A percentile compares a stretch with the other conserved stretches of the same genome.
phyloP scores from a whole-genome alignment of 176 grass and related monocot genomes.

The Raddia distichophylla region DNA sequence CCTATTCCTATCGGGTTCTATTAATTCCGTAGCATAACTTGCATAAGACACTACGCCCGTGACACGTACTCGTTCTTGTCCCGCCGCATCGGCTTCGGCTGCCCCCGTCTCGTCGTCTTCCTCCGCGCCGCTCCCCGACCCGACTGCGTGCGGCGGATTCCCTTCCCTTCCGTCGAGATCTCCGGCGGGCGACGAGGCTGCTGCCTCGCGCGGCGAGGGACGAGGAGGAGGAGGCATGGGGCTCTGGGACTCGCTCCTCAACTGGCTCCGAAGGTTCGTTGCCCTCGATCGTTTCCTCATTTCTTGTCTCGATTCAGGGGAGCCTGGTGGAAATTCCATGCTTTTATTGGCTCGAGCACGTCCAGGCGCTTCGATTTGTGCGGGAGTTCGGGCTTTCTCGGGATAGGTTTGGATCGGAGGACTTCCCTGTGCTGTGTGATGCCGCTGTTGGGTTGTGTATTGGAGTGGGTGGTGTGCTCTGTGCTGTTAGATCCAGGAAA shows the following conservation, averaged over 20 bases:
- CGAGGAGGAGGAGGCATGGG: constrained; percentile 58
- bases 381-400: neutral
- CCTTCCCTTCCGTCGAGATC: constrained; percentile 44
- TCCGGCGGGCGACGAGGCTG: constrained; percentile 23
- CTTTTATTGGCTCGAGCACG: neutral
- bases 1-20: too few species aligned
- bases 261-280: constrained; percentile 89
- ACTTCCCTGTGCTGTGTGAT: neutral
- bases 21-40: too few species aligned
- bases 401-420: neutral
- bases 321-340: neutral
- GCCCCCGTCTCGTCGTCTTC: constrained; percentile 16
- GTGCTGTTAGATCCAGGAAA: constrained; percentile 40
- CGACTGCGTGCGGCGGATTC: constrained; percentile 29
- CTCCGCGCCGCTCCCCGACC: neutral
- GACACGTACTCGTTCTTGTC: neutral
- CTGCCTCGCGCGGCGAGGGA: constrained; percentile 14
- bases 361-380: neutral
- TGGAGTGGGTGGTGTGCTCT: neutral
- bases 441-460: neutral
- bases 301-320: neutral
- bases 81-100: neutral
- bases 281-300: neutral
- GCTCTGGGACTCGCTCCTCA: constrained; percentile 86
- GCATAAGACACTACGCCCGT: neutral